These are phyloP conservation scores for Scutellaria galericulata DNA, from an alignment of 257 asterid genomes.

Conservation along the genomic window DNA sequence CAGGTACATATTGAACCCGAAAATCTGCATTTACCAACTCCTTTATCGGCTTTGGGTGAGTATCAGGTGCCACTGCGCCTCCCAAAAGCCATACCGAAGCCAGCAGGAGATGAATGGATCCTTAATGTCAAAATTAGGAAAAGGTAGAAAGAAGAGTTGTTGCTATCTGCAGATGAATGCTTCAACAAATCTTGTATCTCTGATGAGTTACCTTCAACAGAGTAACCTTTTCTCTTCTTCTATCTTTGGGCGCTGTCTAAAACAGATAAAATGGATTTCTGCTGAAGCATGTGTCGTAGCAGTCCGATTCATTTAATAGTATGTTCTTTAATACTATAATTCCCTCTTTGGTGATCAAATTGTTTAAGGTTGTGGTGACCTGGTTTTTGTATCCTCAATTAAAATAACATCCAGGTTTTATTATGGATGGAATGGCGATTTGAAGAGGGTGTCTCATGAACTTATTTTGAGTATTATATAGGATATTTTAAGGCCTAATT, in stretches of 20 bases:
- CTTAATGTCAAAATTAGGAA: constrained; percentile 49
- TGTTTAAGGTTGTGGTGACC: not conserved
- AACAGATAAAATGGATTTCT: constrained; percentile 15
- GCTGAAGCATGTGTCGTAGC: not conserved
- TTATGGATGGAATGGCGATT: not conserved
- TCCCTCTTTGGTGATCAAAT: constrained; percentile 1
- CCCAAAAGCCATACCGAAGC: constrained; percentile 78
- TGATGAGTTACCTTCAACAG: constrained; percentile 19
- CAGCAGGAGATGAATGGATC: constrained; percentile 67
- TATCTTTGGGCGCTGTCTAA: not conserved
- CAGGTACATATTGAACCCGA: constrained; percentile 75
- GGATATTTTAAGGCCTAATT: too few species aligned
- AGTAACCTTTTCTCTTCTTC: constrained; percentile 13
- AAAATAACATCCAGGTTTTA: not conserved
- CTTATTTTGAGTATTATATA: too few species aligned
- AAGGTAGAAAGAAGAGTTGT: constrained; percentile 34
- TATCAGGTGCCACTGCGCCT: constrained; percentile 79
- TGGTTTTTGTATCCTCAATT: not conserved
- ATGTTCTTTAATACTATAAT: constrained; percentile 1
- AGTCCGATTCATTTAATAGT: not conserved
- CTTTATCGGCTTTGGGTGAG: constrained; percentile 72
- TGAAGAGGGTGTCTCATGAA: too few species aligned
- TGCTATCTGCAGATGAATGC: constrained; percentile 21
- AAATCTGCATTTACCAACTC: constrained; percentile 62
- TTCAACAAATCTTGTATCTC: constrained; percentile 2